Conservation (phyloP, 495 filamentous ascomycete species). For the Neurospora sp. region DNA sequence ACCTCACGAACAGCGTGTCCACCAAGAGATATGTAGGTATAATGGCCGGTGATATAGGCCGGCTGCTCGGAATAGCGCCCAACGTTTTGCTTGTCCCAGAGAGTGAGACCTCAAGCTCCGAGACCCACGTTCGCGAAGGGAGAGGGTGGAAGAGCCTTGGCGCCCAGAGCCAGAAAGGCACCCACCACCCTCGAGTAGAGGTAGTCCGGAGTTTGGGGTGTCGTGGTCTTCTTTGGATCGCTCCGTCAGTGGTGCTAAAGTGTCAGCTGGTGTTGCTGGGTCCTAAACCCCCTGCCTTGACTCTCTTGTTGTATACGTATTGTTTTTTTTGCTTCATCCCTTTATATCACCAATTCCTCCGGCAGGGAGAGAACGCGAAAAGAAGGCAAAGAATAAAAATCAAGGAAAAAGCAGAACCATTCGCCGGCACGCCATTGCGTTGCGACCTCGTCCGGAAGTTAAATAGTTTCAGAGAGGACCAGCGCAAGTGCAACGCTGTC, state of each 20-base stretch:
- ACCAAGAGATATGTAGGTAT: background rate
- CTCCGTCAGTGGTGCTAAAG: background rate
- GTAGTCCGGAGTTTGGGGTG: background rate
- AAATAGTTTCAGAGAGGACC: background rate
- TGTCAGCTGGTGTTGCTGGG: background rate
- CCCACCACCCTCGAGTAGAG: too few species aligned
- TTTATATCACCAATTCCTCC: background rate
- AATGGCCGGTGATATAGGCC: background rate
- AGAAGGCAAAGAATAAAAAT: background rate
- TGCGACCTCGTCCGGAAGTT: background rate
- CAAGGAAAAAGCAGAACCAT: background rate
- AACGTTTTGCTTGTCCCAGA: background rate
- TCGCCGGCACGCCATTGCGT: background rate
- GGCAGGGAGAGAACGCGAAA: background rate
- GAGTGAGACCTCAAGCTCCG: background rate
- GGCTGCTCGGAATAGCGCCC: background rate
- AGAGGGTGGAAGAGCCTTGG: too few species aligned
- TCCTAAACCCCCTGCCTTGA: background rate
- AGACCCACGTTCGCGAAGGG: constrained; percentile 2
- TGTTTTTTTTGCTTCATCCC: background rate
- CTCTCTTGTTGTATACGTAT: background rate
- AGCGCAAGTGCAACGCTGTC: background rate
- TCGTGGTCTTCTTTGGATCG: background rate
- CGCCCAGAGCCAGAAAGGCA: too few species aligned
- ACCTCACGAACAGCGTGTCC: background rate